phyloP scores from a whole-genome alignment of 2,329 filamentous ascomycete genomes.

The Pestalotiopsis sp. region DNA sequence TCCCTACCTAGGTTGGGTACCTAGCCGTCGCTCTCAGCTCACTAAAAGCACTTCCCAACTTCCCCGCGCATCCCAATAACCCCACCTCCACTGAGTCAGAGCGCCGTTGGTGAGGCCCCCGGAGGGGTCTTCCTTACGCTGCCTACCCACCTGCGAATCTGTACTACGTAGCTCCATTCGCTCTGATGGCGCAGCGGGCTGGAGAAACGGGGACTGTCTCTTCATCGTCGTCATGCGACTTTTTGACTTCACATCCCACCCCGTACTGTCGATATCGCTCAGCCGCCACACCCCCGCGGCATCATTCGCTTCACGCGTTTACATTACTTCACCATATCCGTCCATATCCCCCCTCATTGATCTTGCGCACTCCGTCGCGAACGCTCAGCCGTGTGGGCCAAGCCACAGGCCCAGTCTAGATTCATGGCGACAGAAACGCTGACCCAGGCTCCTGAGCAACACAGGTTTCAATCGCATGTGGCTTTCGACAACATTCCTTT shows the following conservation, averaged over 20 bases:
- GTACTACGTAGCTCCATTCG: not conserved
- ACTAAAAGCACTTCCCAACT: not conserved
- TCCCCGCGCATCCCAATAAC: not conserved
- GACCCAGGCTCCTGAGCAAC: constrained; percentile 33
- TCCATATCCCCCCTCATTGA: not conserved
- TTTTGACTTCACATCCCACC: constrained; percentile 1
- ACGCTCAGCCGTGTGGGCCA: not conserved
- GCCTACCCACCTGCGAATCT: not conserved
- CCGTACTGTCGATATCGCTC: not conserved
- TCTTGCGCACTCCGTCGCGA: not conserved
- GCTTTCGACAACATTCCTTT: constrained; percentile 62
- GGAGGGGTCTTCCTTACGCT: constrained; percentile 3
- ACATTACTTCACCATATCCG: not conserved
- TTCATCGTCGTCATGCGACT: constrained; percentile 1
- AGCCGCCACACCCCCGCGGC: not conserved
- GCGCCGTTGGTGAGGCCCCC: not conserved
- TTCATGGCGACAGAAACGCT: constrained; percentile 35
- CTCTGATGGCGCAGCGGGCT: not conserved
- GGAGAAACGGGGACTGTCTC: not conserved
- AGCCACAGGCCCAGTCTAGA: constrained; percentile 4
- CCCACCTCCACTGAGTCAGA: constrained; percentile 10
- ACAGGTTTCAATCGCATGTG: constrained; percentile 62
- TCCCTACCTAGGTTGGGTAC: not conserved
- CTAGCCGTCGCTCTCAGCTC: not conserved
- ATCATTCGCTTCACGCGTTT: not conserved